Evolutionary conservation across 1,284 basidiomycete genomes (phyloP).

Genomic region (Peniophora sp.): DNA sequence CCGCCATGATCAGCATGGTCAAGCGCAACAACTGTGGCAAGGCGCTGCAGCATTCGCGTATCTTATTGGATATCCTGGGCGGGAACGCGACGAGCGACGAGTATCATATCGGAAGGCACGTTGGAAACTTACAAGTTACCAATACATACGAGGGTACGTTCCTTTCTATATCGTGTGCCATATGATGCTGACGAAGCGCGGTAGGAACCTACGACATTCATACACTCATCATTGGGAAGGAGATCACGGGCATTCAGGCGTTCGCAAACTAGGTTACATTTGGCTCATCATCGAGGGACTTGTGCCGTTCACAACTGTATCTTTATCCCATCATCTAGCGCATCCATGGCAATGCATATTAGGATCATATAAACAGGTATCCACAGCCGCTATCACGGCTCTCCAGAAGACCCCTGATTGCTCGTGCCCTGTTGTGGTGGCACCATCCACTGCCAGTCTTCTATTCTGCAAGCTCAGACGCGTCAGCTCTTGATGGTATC

Average conservation of each 20-base stretch:
- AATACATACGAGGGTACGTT: slow-evolving; percentile 84
- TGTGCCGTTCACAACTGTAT: too few relatives aligned
- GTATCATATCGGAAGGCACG: slow-evolving; percentile 85
- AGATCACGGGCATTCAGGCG: slow-evolving; percentile 81
- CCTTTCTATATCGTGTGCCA: slow-evolving; percentile 8
- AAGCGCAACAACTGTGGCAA: slow-evolving; percentile 97
- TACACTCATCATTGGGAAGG: slow-evolving; percentile 85
- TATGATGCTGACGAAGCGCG: not conserved
- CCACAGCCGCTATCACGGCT: too few relatives aligned
- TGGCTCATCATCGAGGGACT: too few relatives aligned
- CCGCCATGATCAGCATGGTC: slow-evolving; percentile 92
- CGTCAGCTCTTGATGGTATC: too few relatives aligned
- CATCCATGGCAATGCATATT: too few relatives aligned
- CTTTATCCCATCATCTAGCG: too few relatives aligned
- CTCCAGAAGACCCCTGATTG: too few relatives aligned
- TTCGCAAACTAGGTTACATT: slow-evolving; percentile 48
- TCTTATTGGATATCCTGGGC: slow-evolving; percentile 82
- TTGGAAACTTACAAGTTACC: slow-evolving; percentile 85
- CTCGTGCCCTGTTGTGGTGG: too few relatives aligned
- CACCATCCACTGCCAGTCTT: too few relatives aligned
- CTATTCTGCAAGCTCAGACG: too few relatives aligned
- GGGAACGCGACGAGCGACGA: slow-evolving; percentile 90
- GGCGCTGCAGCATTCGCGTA: slow-evolving; percentile 74
- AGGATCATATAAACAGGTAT: too few relatives aligned
- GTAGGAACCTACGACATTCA: slow-evolving; percentile 59